A percentile compares a stretch with the other conserved stretches of the same genome.
Evolutionary conservation across 805 yeast species (phyloP).

Genomic region (Starmerella potacharoeniae): DNA sequence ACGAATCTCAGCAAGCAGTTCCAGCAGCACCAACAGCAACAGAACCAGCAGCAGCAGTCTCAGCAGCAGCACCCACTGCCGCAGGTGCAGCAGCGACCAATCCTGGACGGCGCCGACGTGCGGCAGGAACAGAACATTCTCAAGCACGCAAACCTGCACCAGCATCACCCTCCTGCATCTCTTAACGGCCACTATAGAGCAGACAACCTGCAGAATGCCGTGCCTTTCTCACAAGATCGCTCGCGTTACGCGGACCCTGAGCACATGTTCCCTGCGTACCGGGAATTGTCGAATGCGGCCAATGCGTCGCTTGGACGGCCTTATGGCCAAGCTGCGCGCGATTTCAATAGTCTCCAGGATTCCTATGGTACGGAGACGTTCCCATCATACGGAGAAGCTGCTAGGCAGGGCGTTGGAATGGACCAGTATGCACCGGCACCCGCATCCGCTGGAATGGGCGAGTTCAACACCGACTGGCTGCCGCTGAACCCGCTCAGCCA

Average conservation of each 20-base stretch:
- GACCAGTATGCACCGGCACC: background rate
- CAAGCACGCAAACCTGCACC: background rate
- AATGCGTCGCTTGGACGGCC: background rate
- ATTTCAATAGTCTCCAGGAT: background rate
- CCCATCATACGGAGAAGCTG: background rate
- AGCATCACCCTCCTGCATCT: background rate
- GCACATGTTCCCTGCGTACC: background rate
- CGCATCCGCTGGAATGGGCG: background rate
- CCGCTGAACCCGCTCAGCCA: slow-evolving; percentile 20
- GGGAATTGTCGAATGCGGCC: background rate
- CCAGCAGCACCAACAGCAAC: slow-evolving; percentile 1
- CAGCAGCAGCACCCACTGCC: slow-evolving; percentile 4
- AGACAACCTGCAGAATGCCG: background rate
- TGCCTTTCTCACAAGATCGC: background rate
- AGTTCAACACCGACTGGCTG: slow-evolving; percentile 9
- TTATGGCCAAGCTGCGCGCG: background rate
- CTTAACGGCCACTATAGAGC: background rate
- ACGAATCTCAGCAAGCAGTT: background rate
- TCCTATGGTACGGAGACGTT: background rate
- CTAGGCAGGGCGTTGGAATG: background rate
- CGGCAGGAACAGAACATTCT: background rate
- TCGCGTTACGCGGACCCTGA: background rate
- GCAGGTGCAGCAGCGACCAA: background rate
- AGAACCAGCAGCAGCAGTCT: background rate
- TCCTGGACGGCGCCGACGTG: background rate